Evolutionary conservation across 1,284 basidiomycete genomes (phyloP), one percentile per base, ranked within the genome.

Genomic region (Ceratobasidium sp.): DNA sequence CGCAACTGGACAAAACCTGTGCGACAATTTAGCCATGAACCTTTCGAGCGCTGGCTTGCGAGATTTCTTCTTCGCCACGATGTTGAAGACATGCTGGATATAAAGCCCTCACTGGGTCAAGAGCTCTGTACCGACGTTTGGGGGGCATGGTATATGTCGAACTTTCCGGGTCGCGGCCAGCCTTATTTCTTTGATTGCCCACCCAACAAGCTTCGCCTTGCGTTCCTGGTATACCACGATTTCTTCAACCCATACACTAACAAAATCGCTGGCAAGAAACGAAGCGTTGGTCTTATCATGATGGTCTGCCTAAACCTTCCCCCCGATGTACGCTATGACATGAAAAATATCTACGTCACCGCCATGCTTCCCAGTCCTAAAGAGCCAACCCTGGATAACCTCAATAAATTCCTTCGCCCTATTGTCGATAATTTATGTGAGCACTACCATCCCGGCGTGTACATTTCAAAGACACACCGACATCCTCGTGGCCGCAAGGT

Each of bases 231-330:
- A 0, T 82, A 79, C 46, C 65, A 86, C 3, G 84, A 88, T 69
- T 85, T 82, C 70, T 87, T 88, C 81, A 87, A 87, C 75, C 85
- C 86, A 0, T 80, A 80, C 0, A 67, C 78, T 0, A 85, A 83
- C 68, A 85, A 83, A 62, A 69, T 57, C 23, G 78, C 82, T 17
- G 83, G 85, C 2, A 84, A 84, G 59, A 81, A 81, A 5, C 75
- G 77, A 0, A 85, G 84, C 3, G 73, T 84, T 42, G 85, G 86
- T 0, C 80, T 82, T 0, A 84, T 88, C 0, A 81, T 80, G 0
- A 79, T 88, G 76, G 81, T 83, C 0, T 86, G 85, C 66, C 78
- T 85, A 20, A 86, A 86, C 78, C 82, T 87, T 28, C 86, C 86
- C 3, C 81, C 80, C 0, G 52, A 80, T 1, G 38, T 85, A 15